Conservation (phyloP, 2,329 filamentous ascomycete species). For the Pseudogymnoascus sp. region DNA sequence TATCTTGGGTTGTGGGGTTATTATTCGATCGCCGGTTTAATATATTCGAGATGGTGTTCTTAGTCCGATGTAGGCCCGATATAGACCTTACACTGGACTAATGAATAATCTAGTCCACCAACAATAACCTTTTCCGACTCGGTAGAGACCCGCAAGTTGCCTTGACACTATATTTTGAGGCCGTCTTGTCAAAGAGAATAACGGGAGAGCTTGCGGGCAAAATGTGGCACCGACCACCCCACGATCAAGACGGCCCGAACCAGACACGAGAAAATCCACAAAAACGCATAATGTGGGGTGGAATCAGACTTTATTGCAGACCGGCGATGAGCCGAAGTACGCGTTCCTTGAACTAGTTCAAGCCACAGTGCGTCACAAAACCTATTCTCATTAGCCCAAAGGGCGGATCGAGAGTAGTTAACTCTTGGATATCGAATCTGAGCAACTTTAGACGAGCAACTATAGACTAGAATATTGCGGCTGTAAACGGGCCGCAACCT, state of each 20-base stretch:
- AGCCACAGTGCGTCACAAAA: not conserved
- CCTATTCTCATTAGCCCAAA: not conserved
- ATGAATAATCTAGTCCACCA: not conserved
- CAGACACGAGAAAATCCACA: not conserved
- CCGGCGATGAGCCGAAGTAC: not conserved
- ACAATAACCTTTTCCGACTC: not conserved
- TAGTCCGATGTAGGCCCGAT: conserved; percentile 1
- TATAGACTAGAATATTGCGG: not conserved
- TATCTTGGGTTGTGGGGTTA: not conserved
- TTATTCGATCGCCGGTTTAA: not conserved
- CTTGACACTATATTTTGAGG: not conserved
- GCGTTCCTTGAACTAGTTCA: not conserved
- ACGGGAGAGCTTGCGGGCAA: not conserved
- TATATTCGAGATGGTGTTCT: not conserved
- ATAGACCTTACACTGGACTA: not conserved
- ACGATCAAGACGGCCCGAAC: conserved; percentile 1
- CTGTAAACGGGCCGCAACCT: not conserved
- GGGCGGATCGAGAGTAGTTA: not conserved
- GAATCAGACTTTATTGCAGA: not conserved
- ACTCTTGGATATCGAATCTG: not conserved
- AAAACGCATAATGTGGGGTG: not conserved
- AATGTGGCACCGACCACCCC: not conserved
- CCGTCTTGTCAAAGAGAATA: not conserved
- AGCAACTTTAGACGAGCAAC: not conserved
- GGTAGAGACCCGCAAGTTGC: not conserved